Conservation (phyloP, 2,329 filamentous ascomycete species). For the Paecilomyces sp. region DNA sequence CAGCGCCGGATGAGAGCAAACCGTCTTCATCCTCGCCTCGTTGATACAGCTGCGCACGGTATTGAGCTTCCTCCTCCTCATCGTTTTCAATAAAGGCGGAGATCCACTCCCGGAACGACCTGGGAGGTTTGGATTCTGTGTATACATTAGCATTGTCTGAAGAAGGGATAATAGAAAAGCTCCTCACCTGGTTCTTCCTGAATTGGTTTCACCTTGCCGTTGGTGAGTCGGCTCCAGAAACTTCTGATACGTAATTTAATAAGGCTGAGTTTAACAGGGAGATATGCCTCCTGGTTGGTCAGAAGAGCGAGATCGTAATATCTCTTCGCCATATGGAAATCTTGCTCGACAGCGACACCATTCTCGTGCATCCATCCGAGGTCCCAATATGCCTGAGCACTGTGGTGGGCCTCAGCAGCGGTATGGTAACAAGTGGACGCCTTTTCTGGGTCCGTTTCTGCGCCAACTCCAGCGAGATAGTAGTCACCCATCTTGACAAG, state of each 20-base stretch:
- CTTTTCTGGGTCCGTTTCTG: slow-evolving; percentile 66
- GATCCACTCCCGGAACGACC: slow-evolving; percentile 80
- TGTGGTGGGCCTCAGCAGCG: slow-evolving; percentile 83
- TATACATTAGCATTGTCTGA: slow-evolving; percentile 18
- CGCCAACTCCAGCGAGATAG: slow-evolving; percentile 77
- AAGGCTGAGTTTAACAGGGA: slow-evolving; percentile 83
- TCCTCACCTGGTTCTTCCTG: slow-evolving; percentile 77
- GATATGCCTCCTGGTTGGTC: slow-evolving; percentile 86
- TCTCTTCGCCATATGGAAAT: slow-evolving; percentile 93
- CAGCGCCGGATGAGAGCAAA: slow-evolving; percentile 14
- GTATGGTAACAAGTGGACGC: slow-evolving; percentile 89
- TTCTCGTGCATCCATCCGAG: slow-evolving; percentile 99
- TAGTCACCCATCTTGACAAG: slow-evolving; percentile 98
- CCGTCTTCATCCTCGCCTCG: slow-evolving; percentile 25
- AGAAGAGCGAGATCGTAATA: slow-evolving; percentile 91
- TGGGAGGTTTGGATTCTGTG: slow-evolving; percentile 61
- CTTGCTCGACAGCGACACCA: slow-evolving; percentile 82
- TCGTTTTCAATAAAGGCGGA: slow-evolving; percentile 73
- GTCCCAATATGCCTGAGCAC: slow-evolving; percentile 93
- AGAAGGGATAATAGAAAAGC: neutral
- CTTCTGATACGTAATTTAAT: slow-evolving; percentile 77
- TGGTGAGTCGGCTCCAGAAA: slow-evolving; percentile 89
- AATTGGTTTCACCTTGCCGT: slow-evolving; percentile 87
- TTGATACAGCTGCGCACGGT: slow-evolving; percentile 49
- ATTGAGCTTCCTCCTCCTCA: slow-evolving; percentile 55